Base-by-base conservation (phyloP, 352 stramenopile species). In the Globisporangium acanthophoron region DNA sequence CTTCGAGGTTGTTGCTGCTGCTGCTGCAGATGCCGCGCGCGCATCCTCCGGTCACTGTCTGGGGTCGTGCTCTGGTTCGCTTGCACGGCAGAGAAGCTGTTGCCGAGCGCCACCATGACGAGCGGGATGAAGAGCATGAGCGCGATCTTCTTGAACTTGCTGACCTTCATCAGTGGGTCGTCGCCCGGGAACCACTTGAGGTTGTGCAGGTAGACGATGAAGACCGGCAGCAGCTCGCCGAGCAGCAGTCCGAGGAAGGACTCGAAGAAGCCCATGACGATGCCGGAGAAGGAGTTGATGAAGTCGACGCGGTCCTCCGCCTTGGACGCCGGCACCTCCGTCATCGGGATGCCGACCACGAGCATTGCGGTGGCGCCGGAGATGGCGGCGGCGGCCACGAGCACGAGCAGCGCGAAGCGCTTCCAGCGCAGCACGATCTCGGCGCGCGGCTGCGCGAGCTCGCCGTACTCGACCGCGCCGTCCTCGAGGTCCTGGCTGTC, bases 391-490 rank as follows among this genome's bases (percentile, higher is more conserved):
- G 73, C 69, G 9, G 67, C 66, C 49, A 86, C 52, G 44, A 80
- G 29, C 44, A 86, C 71, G 21, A 83, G 73, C 54, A 77, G 40
- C 18, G 59, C 61, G 54, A 86, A 86, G 18, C 76, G 73, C 48
- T 83, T 86, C 73, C 76, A 79, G 29, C 76, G 73, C 45, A 86
- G 57, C 20, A 83, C 72, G 64, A 86, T 86, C 59, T 86, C 76
- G n/a, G 76, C 67, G 29, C 69, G 62, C 8, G 76, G 76, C 31
- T 35, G 31, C 5, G 31, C 31, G 31, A 35, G 31, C 31, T 35
- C 31, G 31, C 31, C 31, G 31, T 35, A 35, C 31, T 35, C 31
- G 31, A 35, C 31, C 5, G 31, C 8, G 3, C 31, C 31, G 31
- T 35, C 31, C 31, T 35, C 31, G 31, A 35, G 5, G 31, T 35